These are phyloP conservation scores for Pavlovales sp. DNA, from an alignment of 208 protist species.

Conservation along the genomic window DNA sequence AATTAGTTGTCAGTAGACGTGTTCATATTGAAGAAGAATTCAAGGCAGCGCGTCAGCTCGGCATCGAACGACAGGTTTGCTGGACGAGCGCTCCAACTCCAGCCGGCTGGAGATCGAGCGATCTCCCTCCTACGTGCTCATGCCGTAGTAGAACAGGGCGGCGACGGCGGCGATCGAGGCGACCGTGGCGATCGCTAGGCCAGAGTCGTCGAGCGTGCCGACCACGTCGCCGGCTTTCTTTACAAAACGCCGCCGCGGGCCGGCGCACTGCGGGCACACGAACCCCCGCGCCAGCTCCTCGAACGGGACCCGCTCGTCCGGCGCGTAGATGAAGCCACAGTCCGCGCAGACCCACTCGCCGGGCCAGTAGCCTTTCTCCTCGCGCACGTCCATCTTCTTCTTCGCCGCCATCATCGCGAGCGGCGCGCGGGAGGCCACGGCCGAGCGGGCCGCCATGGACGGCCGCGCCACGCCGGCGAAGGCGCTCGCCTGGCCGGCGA, in stretches of 20 bases:
- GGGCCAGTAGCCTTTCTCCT: slow-evolving; percentile 36
- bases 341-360: slow-evolving; percentile 39
- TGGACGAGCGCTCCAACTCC: no score
- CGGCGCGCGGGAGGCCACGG: no score
- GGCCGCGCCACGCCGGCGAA: no score
- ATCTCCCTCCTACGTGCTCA: no score
- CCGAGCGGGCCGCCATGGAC: no score
- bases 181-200: not conserved
- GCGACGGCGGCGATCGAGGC: not conserved
- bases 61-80: no score
- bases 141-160: not conserved
- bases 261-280: slow-evolving; percentile 36
- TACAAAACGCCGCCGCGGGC: slow-evolving; percentile 24
- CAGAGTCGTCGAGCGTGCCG: slow-evolving; percentile 11
- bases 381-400: not conserved
- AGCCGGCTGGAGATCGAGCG: no score
- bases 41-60: no score
- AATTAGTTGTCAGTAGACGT: no score
- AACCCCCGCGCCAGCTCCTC: slow-evolving; percentile 1
- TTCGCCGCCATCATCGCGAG: not conserved
- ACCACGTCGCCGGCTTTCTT: slow-evolving; percentile 26
- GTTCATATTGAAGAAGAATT: no score
- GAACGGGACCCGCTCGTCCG: not conserved
- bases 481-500: no score
- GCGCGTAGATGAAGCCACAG: slow-evolving; percentile 39